phyloP scores from a whole-genome alignment of 2,329 filamentous ascomycete genomes.

The Penicillium sp. region DNA sequence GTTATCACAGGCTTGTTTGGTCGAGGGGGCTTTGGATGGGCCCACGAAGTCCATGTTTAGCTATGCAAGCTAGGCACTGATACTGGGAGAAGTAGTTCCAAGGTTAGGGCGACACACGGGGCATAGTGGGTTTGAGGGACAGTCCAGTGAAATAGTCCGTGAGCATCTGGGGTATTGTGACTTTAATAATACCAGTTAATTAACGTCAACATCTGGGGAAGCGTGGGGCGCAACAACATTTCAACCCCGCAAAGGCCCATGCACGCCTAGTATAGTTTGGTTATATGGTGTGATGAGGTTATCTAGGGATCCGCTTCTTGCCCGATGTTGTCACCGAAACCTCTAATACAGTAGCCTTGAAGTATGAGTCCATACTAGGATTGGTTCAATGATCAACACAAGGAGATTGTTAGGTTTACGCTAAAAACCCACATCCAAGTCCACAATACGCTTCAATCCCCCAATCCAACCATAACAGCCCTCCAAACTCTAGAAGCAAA shows the following conservation, averaged over 20 bases:
- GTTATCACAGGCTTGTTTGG: conserved; percentile 43
- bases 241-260: conserved; percentile 3
- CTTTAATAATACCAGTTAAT: not conserved
- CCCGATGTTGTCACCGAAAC: not conserved
- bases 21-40: conserved; percentile 20
- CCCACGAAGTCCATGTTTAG: conserved; percentile 23
- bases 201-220: not conserved
- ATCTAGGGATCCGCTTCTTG: not conserved
- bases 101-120: not conserved
- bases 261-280: not conserved
- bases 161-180: not conserved
- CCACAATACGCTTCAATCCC: too few species aligned
- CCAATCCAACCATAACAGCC: not conserved
- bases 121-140: not conserved
- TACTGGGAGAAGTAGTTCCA: not conserved
- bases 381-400: not conserved
- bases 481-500: not conserved
- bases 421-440: not conserved
- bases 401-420: not conserved
- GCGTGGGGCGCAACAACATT: not conserved
- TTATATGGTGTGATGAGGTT: not conserved
- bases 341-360: not conserved
- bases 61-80: not conserved
- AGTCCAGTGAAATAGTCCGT: not conserved
- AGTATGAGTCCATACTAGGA: not conserved